Evolutionary conservation across 2,329 filamentous ascomycete species (phyloP), one percentile per base, ranked within the genome.

Genomic region (Coniella vitis): DNA sequence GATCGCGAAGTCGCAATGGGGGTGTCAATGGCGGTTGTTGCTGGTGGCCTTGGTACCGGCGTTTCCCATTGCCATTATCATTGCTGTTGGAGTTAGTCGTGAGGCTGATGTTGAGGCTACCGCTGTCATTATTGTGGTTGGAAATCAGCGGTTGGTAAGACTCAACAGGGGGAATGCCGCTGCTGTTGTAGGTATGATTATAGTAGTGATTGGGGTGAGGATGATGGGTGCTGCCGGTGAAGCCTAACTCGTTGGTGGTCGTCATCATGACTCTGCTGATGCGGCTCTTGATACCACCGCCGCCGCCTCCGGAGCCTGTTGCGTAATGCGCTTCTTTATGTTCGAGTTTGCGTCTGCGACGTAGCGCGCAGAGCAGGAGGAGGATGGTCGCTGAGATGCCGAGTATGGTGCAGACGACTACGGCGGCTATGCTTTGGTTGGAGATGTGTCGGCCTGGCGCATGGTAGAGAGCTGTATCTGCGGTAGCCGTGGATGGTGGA

Each of bases 1-100:
- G 67, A 44, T 76, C 72, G 45, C 69, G 65, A 2, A 78, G 66
- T 16, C 73, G 68, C 2, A 69, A 68, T 0, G 75, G 75, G 1
- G 75, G 73, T 0, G 69, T 73, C 20, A 72, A 55, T 0, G 64
- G 64, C 2, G 55, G 45, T 8, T 29, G 25, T 10, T 29, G 25
- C 25, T 29, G 25, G n/a, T n/a, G n/a, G n/a, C n/a, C n/a, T n/a
- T n/a, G n/a, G 25, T 5, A 29, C 5, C 5, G 25, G 25, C 25
- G 25, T 29, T 29, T 29, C 10, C 25, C 25, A 29, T 29, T 29
- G 10, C 25, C 25, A 10, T 29, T 29, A 10, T 10, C 10, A 10
- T 29, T 29, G 25, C 51, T 14, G 21, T 31, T 10, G 12, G 16
- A 50, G 32, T 52, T 47, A 35, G 57, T 55, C n/a, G 56, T 55